Percentiles rank a stretch among this genome's conserved stretches.
These are phyloP conservation scores for Zygosaccharomyces kombuchaensis DNA, from an alignment of 805 yeast species.

Conservation along the genomic window DNA sequence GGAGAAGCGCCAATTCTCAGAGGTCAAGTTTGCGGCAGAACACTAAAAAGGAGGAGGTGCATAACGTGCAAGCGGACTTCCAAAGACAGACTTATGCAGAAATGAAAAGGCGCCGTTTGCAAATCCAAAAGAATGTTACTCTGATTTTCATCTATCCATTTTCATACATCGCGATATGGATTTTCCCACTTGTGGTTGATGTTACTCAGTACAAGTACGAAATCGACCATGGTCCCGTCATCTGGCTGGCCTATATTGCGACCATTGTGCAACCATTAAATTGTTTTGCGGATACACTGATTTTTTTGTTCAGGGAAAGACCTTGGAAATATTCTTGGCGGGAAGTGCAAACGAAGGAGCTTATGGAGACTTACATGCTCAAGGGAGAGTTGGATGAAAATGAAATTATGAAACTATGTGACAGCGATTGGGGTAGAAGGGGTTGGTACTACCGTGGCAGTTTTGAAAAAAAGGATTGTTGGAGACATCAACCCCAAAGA, in stretches of 20 bases:
- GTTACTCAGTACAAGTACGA: conserved; percentile 51
- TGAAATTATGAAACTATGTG: conserved; percentile 23
- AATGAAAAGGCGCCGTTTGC: conserved; percentile 58
- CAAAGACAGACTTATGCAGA: conserved; percentile 58
- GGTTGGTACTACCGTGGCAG: conserved; percentile 35
- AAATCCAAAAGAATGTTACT: conserved; percentile 72
- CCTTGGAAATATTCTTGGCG: conserved; percentile 62
- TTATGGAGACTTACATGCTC: conserved; percentile 22
- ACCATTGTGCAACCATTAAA: conserved; percentile 77
- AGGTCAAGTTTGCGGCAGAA: not conserved
- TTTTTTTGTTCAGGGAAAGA: conserved; percentile 69
- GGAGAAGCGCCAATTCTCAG: not conserved
- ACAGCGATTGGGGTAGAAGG: conserved; percentile 24
- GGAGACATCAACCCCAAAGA: conserved; percentile 26
- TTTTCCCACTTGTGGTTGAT: conserved; percentile 69
- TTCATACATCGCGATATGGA: conserved; percentile 77
- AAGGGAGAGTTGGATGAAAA: conserved; percentile 28
- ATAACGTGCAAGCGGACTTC: conserved; percentile 36
- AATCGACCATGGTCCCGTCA: conserved; percentile 45
- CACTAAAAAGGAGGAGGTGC: conserved; percentile 1
- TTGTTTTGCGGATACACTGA: conserved; percentile 71
- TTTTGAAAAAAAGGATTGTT: conserved; percentile 23
- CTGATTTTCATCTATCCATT: conserved; percentile 79
- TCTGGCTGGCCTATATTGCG: conserved; percentile 62
- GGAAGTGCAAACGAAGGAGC: conserved; percentile 19